These are phyloP conservation scores for Vitis hybrid DNA, from an alignment of 177 flowering plant species.

Conservation along the genomic window DNA sequence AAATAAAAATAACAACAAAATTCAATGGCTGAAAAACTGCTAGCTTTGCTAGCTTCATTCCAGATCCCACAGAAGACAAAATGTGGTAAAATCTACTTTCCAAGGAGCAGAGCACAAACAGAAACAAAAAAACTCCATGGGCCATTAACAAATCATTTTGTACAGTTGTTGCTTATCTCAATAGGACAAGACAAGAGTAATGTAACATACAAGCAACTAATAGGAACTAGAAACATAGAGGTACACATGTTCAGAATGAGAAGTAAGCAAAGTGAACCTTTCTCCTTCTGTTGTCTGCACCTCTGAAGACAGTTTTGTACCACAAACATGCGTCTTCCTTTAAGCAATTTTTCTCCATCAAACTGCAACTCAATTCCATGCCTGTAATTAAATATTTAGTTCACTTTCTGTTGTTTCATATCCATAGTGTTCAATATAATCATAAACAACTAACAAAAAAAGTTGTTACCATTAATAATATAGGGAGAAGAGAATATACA, in stretches of 20 bases:
- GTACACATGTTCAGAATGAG: not conserved
- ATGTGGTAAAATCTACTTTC: too few relatives aligned
- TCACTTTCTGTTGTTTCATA: not conserved
- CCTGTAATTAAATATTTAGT: constrained; percentile 27
- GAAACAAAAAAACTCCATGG: too few relatives aligned
- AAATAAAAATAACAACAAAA: too few relatives aligned
- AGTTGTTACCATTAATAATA: constrained; percentile 12
- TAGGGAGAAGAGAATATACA: not conserved
- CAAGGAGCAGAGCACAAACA: too few relatives aligned
- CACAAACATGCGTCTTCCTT: constrained; percentile 43
- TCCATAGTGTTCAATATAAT: too few relatives aligned
- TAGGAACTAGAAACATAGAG: not conserved
- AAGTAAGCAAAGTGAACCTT: constrained; percentile 30
- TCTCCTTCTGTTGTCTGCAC: constrained; percentile 23
- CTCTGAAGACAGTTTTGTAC: constrained; percentile 45
- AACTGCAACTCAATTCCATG: constrained; percentile 40
- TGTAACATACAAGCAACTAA: not conserved
- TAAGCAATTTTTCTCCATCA: constrained; percentile 38
- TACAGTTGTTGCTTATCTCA: too few relatives aligned
- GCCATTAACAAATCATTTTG: too few relatives aligned
- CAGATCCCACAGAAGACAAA: too few relatives aligned
- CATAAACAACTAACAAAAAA: not conserved
- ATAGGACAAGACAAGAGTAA: too few relatives aligned
- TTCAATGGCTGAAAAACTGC: too few relatives aligned
- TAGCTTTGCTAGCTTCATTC: too few relatives aligned